Evolutionary conservation across 495 filamentous ascomycete species (phyloP).

Genomic region (Lophium mytilinum): DNA sequence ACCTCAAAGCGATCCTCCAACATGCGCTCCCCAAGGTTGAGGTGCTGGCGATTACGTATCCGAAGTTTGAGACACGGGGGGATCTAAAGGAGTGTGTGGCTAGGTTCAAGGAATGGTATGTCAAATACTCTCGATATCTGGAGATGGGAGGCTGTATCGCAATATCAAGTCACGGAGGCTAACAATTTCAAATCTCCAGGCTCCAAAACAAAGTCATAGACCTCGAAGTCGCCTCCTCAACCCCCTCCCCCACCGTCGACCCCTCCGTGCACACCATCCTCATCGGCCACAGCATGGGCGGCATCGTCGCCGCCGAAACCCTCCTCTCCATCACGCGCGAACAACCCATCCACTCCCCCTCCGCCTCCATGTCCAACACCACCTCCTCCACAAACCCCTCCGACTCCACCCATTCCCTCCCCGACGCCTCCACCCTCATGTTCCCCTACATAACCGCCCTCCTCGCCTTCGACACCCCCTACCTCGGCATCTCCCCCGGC

Average conservation of each 20-base stretch:
- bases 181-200: conserved; percentile 40
- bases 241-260: conserved; percentile 78
- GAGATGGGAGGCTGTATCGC: too few relatives aligned
- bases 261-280: conserved; percentile 79
- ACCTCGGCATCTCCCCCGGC: conserved; percentile 78
- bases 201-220: conserved; percentile 89
- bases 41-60: conserved; percentile 67
- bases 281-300: conserved; percentile 89
- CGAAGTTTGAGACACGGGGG: conserved; percentile 85
- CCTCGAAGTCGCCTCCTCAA: conserved; percentile 75
- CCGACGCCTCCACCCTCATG: conserved; percentile 43
- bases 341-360: conserved; percentile 47
- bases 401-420: conserved; percentile 15
- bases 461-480: conserved; percentile 93
- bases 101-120: conserved; percentile 78
- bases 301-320: conserved; percentile 88
- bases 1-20: conserved; percentile 61
- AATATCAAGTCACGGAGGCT: neutral
- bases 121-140: neutral
- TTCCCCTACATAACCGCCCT: conserved; percentile 74
- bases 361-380: conserved; percentile 12
- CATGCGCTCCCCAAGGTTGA: conserved; percentile 65
- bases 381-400: conserved; percentile 8
- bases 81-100: conserved; percentile 73
- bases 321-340: conserved; percentile 63